Evolutionary conservation across 768 basidiomycete species (phyloP), one percentile per base, ranked within the genome.

Genomic region (Cystobasidium ongulense): DNA sequence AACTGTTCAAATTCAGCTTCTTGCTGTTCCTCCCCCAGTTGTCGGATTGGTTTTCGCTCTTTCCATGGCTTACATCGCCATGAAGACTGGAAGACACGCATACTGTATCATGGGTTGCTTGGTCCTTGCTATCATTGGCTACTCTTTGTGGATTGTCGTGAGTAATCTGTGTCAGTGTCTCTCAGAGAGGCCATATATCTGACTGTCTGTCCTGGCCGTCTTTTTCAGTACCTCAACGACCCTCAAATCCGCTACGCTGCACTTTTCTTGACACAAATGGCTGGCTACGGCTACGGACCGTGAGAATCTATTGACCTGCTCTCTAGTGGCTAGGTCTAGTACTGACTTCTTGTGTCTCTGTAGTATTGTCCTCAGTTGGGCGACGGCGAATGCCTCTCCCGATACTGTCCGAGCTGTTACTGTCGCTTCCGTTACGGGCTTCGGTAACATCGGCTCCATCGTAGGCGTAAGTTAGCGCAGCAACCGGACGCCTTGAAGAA

Each of bases 11-110:
- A 63, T 72, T 21, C 70, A 72, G 59, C 29, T 70, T 2, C 50
- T 50, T 4, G 54, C 90, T 0, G 89, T 92, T 2, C 90, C 90
- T 1, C 91, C 91, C 1, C 91, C 92, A 78, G 88, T 86, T 1
- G 87, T 88, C 23, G 86, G 87, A 1, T 86, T 89, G 0, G 81
- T 87, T 13, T 84, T 89, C n/a, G 82, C 90, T 38, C 82, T 86
- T 35, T 38, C 81, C 1, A 84, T 86, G 65, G 86, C 87, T 0
- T 89, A 84, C 78, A 78, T 82, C 4, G 89, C 90, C 1, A 89
- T 91, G 80, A 83, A 85, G 66, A 78, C 88, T 23, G 88, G 89
- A 77, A 86, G 81, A 61, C 85, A 90, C 38, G 86, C 86, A 4
- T 75, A 82, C 39, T 76, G 61, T 59, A 73, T 79, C 73, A 76